These are phyloP conservation scores for Aspergillus alliaceus DNA, from an alignment of 2,329 filamentous ascomycete genomes.

Conservation along the genomic window DNA sequence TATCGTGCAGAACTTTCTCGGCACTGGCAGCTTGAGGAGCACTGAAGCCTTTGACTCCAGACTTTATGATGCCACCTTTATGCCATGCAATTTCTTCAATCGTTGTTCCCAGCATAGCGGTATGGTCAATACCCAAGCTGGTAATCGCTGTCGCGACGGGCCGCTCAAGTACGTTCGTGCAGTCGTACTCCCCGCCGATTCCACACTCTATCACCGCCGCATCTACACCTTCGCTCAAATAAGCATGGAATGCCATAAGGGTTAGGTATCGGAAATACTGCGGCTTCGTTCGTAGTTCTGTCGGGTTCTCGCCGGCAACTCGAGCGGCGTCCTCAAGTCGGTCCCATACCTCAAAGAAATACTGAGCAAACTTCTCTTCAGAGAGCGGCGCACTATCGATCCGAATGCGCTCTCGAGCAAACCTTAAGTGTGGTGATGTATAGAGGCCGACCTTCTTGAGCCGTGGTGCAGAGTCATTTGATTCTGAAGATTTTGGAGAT, in stretches of 20 bases:
- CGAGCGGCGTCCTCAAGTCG: conserved; percentile 56
- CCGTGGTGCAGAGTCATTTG: conserved; percentile 28
- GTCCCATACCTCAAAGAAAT: conserved; percentile 87
- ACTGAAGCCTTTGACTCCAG: conserved; percentile 62
- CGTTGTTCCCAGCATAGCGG: conserved; percentile 74
- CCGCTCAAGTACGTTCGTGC: conserved; percentile 77
- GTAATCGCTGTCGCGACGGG: conserved; percentile 74
- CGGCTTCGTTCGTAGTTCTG: conserved; percentile 65
- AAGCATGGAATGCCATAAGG: conserved; percentile 81
- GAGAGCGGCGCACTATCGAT: conserved; percentile 72
- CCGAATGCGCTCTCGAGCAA: conserved; percentile 79
- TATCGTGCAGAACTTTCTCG: conserved; percentile 56
- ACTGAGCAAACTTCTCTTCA: conserved; percentile 67
- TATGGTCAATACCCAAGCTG: conserved; percentile 82
- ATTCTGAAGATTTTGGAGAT: conserved; percentile 38
- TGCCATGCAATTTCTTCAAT: conserved; percentile 87
- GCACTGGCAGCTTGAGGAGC: conserved; percentile 57
- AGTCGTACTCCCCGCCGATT: conserved; percentile 90
- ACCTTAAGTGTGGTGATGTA: conserved; percentile 82
- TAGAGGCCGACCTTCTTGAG: conserved; percentile 70
- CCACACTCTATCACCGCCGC: conserved; percentile 88
- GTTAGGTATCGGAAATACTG: conserved; percentile 93
- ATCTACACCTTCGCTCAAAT: conserved; percentile 71
- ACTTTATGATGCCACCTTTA: conserved; percentile 84
- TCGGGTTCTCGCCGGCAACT: conserved; percentile 53